Conservation (phyloP, 352 stramenopile species). For the Phytophthora rubi region DNA sequence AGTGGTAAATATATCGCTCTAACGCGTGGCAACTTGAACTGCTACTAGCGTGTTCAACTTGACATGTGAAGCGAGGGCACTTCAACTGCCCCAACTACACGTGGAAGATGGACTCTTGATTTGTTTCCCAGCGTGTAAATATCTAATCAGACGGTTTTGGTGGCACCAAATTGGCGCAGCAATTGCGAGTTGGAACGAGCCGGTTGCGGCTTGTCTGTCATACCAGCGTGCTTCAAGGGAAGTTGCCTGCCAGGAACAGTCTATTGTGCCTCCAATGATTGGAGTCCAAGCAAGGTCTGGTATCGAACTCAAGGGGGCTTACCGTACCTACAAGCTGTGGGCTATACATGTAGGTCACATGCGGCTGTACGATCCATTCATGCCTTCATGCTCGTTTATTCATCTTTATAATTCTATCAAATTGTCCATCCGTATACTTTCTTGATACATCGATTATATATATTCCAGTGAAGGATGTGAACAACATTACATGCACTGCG, state of each 20-base stretch:
- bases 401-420: no score
- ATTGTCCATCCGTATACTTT: no score
- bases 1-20: neutral
- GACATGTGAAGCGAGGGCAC: neutral
- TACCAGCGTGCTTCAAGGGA: neutral
- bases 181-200: neutral
- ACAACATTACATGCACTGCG: no score
- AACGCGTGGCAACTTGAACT: neutral
- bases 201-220: conserved; percentile 1
- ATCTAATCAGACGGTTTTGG: neutral
- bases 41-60: neutral
- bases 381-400: no score
- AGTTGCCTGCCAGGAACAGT: neutral
- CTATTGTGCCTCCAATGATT: neutral
- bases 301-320: no score
- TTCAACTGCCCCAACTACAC: neutral
- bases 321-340: no score
- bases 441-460: no score
- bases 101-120: neutral
- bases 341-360: no score
- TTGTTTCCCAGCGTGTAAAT: neutral
- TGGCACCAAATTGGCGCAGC: no score
- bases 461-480: no score
- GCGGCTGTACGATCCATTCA: no score
- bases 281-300: no score